Evolutionary conservation across 2,329 filamentous ascomycete species (phyloP).

Genomic region (Penicillium sp.): DNA sequence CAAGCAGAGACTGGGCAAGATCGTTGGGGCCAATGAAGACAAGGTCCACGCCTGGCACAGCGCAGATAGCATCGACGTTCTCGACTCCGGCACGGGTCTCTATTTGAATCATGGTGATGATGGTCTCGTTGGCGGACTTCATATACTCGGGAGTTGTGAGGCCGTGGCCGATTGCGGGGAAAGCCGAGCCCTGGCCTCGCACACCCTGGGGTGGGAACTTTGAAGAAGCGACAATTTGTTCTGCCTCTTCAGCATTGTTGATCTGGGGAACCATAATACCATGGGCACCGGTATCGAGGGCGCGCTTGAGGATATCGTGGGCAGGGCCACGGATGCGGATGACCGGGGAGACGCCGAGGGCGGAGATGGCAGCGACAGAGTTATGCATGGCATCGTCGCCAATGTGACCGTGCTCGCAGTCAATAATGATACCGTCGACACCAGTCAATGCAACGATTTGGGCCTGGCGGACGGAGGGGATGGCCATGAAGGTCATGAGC

Average conservation of each 20-base stretch:
- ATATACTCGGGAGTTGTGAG: constrained; percentile 33
- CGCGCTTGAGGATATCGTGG: constrained; percentile 26
- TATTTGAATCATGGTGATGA: constrained; percentile 40
- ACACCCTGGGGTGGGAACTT: constrained; percentile 33
- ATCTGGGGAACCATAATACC: constrained; percentile 44
- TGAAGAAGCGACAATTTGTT: constrained; percentile 22
- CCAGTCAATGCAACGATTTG: constrained; percentile 61
- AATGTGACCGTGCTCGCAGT: constrained; percentile 30
- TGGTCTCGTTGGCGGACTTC: constrained; percentile 31
- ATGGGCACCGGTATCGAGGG: constrained; percentile 32
- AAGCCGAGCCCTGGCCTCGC: constrained; percentile 30
- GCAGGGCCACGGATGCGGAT: constrained; percentile 22
- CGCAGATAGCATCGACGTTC: constrained; percentile 42
- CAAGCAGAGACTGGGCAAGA: constrained; percentile 52
- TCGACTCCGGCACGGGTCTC: constrained; percentile 40
- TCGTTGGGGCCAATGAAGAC: constrained; percentile 38
- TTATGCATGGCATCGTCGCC: constrained; percentile 31
- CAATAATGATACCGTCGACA: constrained; percentile 63
- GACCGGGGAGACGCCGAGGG: constrained; percentile 24
- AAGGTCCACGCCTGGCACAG: constrained; percentile 38
- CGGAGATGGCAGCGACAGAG: constrained; percentile 24
- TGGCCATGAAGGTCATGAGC: constrained; percentile 50
- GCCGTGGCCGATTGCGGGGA: constrained; percentile 34
- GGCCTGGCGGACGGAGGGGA: constrained; percentile 48
- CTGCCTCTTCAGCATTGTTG: constrained; percentile 51